Conservation (phyloP, 2,329 filamentous ascomycete genomes). For the Fusarium musae region DNA sequence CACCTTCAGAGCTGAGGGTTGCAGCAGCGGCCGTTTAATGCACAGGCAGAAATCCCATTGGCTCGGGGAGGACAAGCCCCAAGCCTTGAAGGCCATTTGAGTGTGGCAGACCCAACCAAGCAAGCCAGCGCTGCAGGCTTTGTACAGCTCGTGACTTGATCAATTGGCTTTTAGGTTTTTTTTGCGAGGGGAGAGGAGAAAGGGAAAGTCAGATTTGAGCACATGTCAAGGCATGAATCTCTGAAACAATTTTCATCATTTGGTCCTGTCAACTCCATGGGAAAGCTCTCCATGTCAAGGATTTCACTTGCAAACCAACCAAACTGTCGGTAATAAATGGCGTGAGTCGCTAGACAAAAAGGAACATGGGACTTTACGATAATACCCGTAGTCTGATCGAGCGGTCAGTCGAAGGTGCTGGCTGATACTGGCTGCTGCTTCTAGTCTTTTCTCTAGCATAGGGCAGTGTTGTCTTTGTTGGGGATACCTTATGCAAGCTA, state of each 20-base stretch:
- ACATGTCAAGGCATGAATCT: slow-evolving; percentile 16
- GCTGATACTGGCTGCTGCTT: neutral
- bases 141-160: slow-evolving; percentile 32
- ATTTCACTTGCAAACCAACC: neutral
- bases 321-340: slow-evolving; percentile 4
- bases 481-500: neutral
- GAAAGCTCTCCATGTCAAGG: slow-evolving; percentile 1
- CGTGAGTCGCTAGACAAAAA: slow-evolving; percentile 9
- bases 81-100: neutral
- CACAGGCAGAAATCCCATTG: slow-evolving; percentile 18
- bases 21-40: slow-evolving; percentile 26
- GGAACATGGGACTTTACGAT: slow-evolving; percentile 16
- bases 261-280: neutral
- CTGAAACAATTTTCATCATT: slow-evolving; percentile 7
- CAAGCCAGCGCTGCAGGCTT: slow-evolving; percentile 21
- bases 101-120: slow-evolving; percentile 27
- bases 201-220: neutral
- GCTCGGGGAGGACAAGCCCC: slow-evolving; percentile 13
- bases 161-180: slow-evolving; percentile 13
- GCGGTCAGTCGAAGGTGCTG: slow-evolving; percentile 12
- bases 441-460: slow-evolving; percentile 7
- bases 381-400: slow-evolving; percentile 20
- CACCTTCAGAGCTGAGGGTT: slow-evolving; percentile 15
- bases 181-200: neutral
- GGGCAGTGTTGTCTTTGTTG: slow-evolving; percentile 16